These are phyloP conservation scores for Talaromyces sp. DNA, from an alignment of 2,329 filamentous ascomycete genomes.

Conservation along the genomic window DNA sequence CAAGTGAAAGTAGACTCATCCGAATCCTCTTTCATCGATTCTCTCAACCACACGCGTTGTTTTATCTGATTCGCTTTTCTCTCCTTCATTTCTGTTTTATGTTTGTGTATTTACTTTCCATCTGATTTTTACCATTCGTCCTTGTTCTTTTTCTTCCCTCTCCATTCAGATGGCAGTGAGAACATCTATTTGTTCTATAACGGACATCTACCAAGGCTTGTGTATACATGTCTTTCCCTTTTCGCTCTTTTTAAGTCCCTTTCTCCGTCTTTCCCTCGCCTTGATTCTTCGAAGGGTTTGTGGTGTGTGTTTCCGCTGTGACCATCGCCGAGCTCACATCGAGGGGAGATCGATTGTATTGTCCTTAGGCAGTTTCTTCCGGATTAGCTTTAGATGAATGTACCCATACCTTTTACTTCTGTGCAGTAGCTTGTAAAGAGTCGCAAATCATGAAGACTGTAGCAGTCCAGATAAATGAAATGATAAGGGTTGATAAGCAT, in stretches of 20 bases:
- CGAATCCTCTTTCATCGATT: constrained; percentile 7
- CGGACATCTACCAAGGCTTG: neutral
- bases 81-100: neutral
- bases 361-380: constrained; percentile 7
- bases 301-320: neutral
- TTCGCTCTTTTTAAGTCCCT: neutral
- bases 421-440: neutral
- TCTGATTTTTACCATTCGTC: neutral
- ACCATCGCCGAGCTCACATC: neutral
- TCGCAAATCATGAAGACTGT: neutral
- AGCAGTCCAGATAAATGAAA: neutral
- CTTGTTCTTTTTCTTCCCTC: neutral
- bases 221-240: constrained; percentile 5
- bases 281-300: neutral
- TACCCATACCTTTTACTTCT: constrained; percentile 25
- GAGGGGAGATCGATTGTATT: constrained; percentile 4
- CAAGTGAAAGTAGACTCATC: neutral
- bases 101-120: neutral
- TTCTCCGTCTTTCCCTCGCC: neutral
- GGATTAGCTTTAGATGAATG: constrained; percentile 27
- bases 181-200: neutral
- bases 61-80: constrained; percentile 6
- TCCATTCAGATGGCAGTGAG: neutral
- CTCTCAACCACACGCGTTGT: neutral
- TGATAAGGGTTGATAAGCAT: neutral